Base-by-base conservation (phyloP, 352 stramenopile species). In the Pythium sp. region DNA sequence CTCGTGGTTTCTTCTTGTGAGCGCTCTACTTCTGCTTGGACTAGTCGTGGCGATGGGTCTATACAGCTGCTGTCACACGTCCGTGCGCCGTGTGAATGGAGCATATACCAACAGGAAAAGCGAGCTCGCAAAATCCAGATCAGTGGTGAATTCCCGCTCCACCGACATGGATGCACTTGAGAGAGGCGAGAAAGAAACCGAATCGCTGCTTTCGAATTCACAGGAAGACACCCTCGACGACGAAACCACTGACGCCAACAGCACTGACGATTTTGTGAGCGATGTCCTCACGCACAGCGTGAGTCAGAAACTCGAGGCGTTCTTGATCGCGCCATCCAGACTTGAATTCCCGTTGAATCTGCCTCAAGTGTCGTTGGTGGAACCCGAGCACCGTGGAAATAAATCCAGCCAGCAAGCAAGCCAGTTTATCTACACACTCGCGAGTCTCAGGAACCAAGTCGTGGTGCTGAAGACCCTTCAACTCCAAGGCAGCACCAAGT, bases 1-100 rank as follows among this genome's bases (percentile, higher is more conserved):
- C 53, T 79, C 75, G 0, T 79, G 74, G 58, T 79, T 76, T 30
- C 62, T 81, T 15, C 34, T 75, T 9, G 72, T 77, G 41, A 65
- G 72, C n/a, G 66, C 56, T 0, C 28, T 71, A 28, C 65, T 60
- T 26, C 47, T 81, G 30, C 62, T 26, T 2, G 41, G 72, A 6
- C 75, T 74, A 22, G 65, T 70, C 6, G 53, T 61, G 14, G 24
- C 51, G 3, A 22, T 72, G 22, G 53, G 53, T 6, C 22, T 62
- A 14, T 54, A 22, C 14, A 26, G 30, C 4, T 67, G 62, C 49
- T 32, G 36, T 5, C 62, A 59, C 34, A n/a, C 34, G 15, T 67
- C 46, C 32, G 15, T 43, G 12, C 47, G 62, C 3, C 62, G 49
- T 11, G 62, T 55, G 9, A 38, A n/a, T 8, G 30, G 32, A 34